A percentile compares a stretch with the other conserved stretches of the same genome.
Conservation (phyloP, 2,329 filamentous ascomycete genomes). For the Lachnellula willkommii region DNA sequence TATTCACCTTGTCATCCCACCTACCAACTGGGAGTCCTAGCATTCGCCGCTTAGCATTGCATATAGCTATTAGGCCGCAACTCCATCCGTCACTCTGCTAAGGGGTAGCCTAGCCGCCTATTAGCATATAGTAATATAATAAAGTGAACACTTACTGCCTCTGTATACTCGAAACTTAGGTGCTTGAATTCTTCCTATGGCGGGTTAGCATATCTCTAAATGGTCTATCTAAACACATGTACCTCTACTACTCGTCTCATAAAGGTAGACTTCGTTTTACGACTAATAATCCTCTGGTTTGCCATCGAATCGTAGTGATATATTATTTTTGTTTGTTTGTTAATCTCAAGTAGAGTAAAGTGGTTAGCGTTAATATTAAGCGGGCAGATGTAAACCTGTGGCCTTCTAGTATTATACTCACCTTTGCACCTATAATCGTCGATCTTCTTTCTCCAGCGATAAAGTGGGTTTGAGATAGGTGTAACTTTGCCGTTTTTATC, state of each 20-base stretch:
- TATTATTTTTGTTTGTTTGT: conserved; percentile 24
- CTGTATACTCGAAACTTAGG: conserved; percentile 23
- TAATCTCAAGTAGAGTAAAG: conserved; percentile 28
- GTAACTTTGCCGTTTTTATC: conserved; percentile 12
- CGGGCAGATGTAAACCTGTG: conserved; percentile 17
- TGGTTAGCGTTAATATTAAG: conserved; percentile 23
- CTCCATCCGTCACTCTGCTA: conserved; percentile 21
- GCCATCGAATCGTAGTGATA: conserved; percentile 26
- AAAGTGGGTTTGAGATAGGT: conserved; percentile 11
- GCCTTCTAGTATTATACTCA: conserved; percentile 8
- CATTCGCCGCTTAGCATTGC: conserved; percentile 18
- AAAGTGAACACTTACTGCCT: conserved; percentile 23
- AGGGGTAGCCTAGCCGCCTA: conserved; percentile 9
- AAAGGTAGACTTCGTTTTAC: conserved; percentile 8
- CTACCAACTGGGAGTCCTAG: conserved; percentile 18
- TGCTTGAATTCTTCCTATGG: conserved; percentile 23
- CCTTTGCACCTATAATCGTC: conserved; percentile 11
- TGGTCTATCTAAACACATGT: conserved; percentile 4
- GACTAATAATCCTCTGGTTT: conserved; percentile 11
- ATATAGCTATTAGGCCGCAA: conserved; percentile 21
- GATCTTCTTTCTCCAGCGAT: conserved; percentile 16
- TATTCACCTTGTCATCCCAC: conserved; percentile 17
- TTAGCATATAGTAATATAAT: conserved; percentile 13
- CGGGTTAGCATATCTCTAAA: conserved; percentile 9
- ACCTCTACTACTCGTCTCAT: conserved; percentile 15